Conservation (phyloP, 257 asterid genomes). For the Solanum appendiculatum region DNA sequence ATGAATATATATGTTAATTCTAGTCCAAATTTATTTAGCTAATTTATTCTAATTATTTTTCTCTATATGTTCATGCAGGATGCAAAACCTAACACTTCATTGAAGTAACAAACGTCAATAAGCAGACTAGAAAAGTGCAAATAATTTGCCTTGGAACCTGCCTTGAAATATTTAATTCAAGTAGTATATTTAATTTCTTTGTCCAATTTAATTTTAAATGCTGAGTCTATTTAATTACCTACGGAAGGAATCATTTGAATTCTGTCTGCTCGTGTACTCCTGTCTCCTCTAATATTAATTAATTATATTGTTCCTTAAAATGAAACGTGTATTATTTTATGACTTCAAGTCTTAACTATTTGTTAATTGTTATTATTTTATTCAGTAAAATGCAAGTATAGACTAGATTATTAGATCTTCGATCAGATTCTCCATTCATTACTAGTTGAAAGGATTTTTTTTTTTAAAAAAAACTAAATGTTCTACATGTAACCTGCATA, state of each 20-base stretch:
- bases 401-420: background rate
- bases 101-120: background rate
- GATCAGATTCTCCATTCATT: background rate
- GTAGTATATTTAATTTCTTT: background rate
- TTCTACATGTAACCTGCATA: background rate
- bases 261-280: background rate
- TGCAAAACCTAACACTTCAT: background rate
- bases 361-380: background rate
- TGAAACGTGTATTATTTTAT: background rate
- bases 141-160: background rate
- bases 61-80: background rate
- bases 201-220: background rate
- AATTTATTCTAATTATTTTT: background rate
- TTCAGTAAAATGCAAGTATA: background rate
- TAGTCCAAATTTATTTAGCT: background rate
- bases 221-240: background rate
- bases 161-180: background rate
- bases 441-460: background rate
- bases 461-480: background rate
- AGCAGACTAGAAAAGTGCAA: background rate
- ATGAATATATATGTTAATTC: background rate
- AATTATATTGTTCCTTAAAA: background rate
- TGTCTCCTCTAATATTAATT: background rate
- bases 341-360: background rate
- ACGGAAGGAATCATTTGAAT: slow-evolving; percentile 14